phyloP scores from a whole-genome alignment of 2,329 filamentous ascomycete species.

The Verticillium dahliae region DNA sequence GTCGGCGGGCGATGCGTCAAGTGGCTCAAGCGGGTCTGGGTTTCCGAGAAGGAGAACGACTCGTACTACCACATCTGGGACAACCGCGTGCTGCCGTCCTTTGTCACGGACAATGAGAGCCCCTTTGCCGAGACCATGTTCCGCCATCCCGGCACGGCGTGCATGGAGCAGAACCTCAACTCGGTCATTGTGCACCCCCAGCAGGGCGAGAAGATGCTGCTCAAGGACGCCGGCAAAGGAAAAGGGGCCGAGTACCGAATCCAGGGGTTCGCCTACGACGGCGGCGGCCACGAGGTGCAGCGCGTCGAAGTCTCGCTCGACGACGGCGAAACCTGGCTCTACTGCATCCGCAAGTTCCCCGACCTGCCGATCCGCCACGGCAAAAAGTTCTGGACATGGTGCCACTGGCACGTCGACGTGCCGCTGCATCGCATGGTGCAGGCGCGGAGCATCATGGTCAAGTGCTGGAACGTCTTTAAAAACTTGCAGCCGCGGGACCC shows the following conservation, averaged over 20 bases:
- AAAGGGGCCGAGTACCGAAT: slow-evolving; percentile 33
- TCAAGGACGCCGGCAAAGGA: slow-evolving; percentile 24
- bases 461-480: slow-evolving; percentile 42
- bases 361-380: slow-evolving; percentile 41
- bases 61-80: slow-evolving; percentile 43
- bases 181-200: slow-evolving; percentile 37
- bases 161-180: slow-evolving; percentile 42
- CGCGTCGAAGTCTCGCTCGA: slow-evolving; percentile 42
- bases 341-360: slow-evolving; percentile 29
- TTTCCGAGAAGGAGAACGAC: slow-evolving; percentile 34
- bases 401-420: slow-evolving; percentile 45
- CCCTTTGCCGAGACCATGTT: slow-evolving; percentile 39
- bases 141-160: slow-evolving; percentile 38
- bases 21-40: slow-evolving; percentile 35
- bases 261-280: slow-evolving; percentile 41
- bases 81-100: slow-evolving; percentile 43
- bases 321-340: slow-evolving; percentile 33
- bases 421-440: slow-evolving; percentile 33
- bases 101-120: slow-evolving; percentile 40
- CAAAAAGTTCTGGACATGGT: slow-evolving; percentile 48
- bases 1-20: slow-evolving; percentile 39
- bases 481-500: slow-evolving; percentile 40
- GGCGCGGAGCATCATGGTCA: slow-evolving; percentile 34
- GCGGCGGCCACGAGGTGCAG: slow-evolving; percentile 41
- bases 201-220: slow-evolving; percentile 34